Base-by-base conservation (phyloP, 139 green algal species). In the Gonium pectorale region DNA sequence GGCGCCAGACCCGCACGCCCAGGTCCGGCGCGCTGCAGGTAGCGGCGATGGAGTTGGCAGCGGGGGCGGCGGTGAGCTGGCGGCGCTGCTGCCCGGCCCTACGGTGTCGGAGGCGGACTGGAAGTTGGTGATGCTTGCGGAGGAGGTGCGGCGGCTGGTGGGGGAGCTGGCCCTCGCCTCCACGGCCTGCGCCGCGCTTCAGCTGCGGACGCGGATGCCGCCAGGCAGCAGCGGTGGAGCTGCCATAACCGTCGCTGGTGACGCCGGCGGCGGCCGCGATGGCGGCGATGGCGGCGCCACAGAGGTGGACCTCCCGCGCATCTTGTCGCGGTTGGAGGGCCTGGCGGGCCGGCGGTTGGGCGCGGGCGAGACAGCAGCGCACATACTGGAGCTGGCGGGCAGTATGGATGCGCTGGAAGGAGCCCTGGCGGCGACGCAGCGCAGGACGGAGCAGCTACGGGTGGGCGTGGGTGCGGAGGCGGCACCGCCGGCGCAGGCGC, bases 41-140 rank as follows among this genome's bases (percentile, higher is more conserved):
- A 46, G 63, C 37, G 6, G 64, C 37, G 15, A 19, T 15, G 19
- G 63, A 13, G 15, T 6, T 15, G 26, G 67, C 24, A 3, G 67
- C 40, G 40, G 40, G 24, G 26, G 7, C 67, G 13, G 67, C 67
- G 21, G 40, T 15, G 51, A 35, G 8, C 17, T 33, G 27, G 51
- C 24, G 56, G 26, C 49, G 33, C 22, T 71, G 44, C 71, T 72
- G 41, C 31, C 59, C 7, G 71, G 82, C 24, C 54, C 64, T 5
- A 29, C 27, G 15, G 41, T 85, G 33, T 85, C 52, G n/a, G 84
- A 88, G 41, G 66, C 56, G 22, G 74, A 88, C 40, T 88, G 84
- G 84, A 83, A 88, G 74, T 54, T 88, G 52, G 54, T 88, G 8
- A 88, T 88, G 84, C 74, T 88, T n/a, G 22, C 51, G 37, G 77